A percentile compares a stretch with the other conserved stretches of the same genome.
Conservation (phyloP, 1,139 yeast genomes). For the Debaryomycetaceae sp. region DNA sequence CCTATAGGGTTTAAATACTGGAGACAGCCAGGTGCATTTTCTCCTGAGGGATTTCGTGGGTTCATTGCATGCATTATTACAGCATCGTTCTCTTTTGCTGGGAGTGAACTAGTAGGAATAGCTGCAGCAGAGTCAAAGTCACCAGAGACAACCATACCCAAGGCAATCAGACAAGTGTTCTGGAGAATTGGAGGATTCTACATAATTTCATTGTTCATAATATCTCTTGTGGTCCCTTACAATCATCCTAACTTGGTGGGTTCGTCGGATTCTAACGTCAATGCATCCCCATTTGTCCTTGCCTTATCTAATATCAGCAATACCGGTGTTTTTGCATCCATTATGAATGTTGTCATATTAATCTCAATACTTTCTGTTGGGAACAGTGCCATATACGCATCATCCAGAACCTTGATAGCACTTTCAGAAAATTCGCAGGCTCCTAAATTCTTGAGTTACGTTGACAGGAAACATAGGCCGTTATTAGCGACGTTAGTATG, state of each 20-base stretch:
- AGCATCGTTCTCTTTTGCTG: conserved; percentile 25
- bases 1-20: conserved; percentile 33
- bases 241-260: conserved; percentile 17
- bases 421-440: conserved; percentile 26
- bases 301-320: conserved; percentile 18
- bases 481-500: conserved; percentile 16
- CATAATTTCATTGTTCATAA: conserved; percentile 18
- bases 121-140: conserved; percentile 32
- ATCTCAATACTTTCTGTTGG: conserved; percentile 27
- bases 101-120: conserved; percentile 25
- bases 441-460: conserved; percentile 22
- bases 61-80: conserved; percentile 21
- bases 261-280: conserved; percentile 15
- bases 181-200: conserved; percentile 33
- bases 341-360: conserved; percentile 27
- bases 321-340: conserved; percentile 21
- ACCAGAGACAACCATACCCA: conserved; percentile 31
- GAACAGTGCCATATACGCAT: conserved; percentile 26
- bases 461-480: conserved; percentile 27
- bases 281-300: conserved; percentile 40
- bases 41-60: conserved; percentile 23
- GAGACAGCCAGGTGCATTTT: conserved; percentile 31
- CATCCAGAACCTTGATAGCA: conserved; percentile 25
- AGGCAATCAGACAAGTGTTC: conserved; percentile 34
- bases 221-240: conserved; percentile 27